Evolutionary conservation across 441 rosid species (phyloP), one percentile per base, ranked within the genome.

Genomic region (Euphorbia neoarborescens): DNA sequence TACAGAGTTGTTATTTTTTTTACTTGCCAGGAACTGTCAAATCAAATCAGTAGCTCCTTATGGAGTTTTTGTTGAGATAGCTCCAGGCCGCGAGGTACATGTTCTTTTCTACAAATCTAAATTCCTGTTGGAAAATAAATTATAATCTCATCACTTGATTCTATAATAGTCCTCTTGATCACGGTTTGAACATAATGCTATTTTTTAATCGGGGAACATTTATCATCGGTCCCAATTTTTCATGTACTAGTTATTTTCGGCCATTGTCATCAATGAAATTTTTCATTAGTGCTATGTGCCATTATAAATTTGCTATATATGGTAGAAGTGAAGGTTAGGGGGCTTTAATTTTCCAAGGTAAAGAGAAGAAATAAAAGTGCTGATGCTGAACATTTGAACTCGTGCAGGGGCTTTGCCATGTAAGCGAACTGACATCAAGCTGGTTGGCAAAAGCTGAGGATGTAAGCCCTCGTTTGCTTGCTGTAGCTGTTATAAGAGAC

Each of bases 381-480:
- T 54, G 5, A 27, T 4, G 63, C 32, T 54, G 5, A 27, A 46
- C 28, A 60, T 74, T 68, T 42, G 58, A 58, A 56, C 70, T 76
- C 34, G 71, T 80, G 73, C 87, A 90, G 96, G 99, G 99, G 78
- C 96, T 95, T 82, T 95, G 99, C 84, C 99, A 95, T 84, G 81
- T 92, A 73, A 95, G 99, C 79, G 99, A 95, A 80, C 84, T 95
- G 71, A 92, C 90, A 78, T 75, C 89, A 68, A 86, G 84, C 75
- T 92, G 89, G 89, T 84, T 95, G 77, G 83, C 98, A 22, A 90
- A 95, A 83, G 92, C 99, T 19, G 99, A 95, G 84, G 99, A 95
- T 81, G 99, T 95, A 86, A 86, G 96, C 65, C 27, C 37, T 1
- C 61, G 2, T 73, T 53, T 64, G 4, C 27, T 65, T 10, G 38